phyloP scores from a whole-genome alignment of 1,284 basidiomycete genomes.

The Puccinia sorghi region DNA sequence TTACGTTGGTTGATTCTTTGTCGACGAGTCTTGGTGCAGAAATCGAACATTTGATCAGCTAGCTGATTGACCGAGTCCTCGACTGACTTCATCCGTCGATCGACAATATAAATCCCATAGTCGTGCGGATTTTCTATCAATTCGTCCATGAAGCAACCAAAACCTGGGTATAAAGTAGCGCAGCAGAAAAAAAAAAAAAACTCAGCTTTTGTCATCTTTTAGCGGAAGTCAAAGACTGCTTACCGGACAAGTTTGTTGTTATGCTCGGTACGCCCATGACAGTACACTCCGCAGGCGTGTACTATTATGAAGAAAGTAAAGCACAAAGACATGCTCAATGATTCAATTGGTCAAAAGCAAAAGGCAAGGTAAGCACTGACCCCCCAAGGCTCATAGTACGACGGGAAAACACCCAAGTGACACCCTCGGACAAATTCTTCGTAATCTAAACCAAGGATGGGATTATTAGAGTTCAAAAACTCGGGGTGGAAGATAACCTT shows the following conservation, averaged over 20 bases:
- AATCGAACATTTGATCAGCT: slow-evolving; percentile 70
- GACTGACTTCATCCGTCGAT: slow-evolving; percentile 82
- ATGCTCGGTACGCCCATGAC: slow-evolving; percentile 95
- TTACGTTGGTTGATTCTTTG: slow-evolving; percentile 98
- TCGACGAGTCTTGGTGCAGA: slow-evolving; percentile 83
- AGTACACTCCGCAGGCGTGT: slow-evolving; percentile 66
- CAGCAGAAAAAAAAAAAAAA: not conserved
- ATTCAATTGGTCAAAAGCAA: not conserved
- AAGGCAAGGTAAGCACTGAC: slow-evolving; percentile 56
- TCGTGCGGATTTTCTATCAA: slow-evolving; percentile 75
- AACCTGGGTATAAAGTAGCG: slow-evolving; percentile 17
- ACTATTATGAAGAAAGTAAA: slow-evolving; percentile 50
- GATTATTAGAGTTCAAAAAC: slow-evolving; percentile 96
- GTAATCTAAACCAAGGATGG: slow-evolving; percentile 93
- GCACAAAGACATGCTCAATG: not conserved
- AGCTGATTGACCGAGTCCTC: slow-evolving; percentile 82
- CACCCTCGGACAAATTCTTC: slow-evolving; percentile 98
- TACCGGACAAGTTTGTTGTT: slow-evolving; percentile 95
- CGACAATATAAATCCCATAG: slow-evolving; percentile 78
- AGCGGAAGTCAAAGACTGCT: slow-evolving; percentile 57
- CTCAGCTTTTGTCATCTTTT: not conserved
- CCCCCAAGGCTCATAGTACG: slow-evolving; percentile 90
- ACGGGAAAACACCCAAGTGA: slow-evolving; percentile 96
- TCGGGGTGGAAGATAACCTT: slow-evolving; percentile 99
- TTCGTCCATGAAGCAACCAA: slow-evolving; percentile 89